Base-by-base conservation (phyloP, 371 early-diverging fungal genomes). In the Syncephalastrum monosporum region DNA sequence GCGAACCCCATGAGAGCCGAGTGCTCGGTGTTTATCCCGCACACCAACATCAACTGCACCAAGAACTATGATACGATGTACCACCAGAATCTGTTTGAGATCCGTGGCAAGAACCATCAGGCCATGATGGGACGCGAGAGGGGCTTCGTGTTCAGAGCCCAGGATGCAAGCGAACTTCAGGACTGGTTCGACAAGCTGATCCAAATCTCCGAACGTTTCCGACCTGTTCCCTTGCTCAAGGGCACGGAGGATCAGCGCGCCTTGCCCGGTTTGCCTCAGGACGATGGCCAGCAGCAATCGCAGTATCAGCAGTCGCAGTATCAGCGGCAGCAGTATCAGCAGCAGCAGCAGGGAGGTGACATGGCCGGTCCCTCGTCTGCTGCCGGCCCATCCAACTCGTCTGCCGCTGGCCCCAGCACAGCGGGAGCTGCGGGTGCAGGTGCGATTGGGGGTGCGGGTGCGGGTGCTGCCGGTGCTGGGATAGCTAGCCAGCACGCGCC, bases 1-100 rank as follows among this genome's bases (percentile, higher is more conserved):
- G 56, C 58, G 3, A 63, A 69, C n/a, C 72, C 74, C 13, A 19
- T 64, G 27, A 43, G 49, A 38, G 75, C 79, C 7, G 66, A 63
- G 4, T 56, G 53, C 13, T 61, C 68, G 5, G 59, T 75, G 16
- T 78, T 73, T 56, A 27, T 78, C 10, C 79, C 79, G 16, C 56
- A 64, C 3, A 61, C 64, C 7, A 55, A 56, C 6, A 49, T 74
- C 8, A 54, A 59, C 8, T 15, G 49, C 24, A 51, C 50, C 25
- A 52, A 63, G 8, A 42, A 50, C 5, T 42, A 47, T 46, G 60
- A 63, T 16, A 61, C 42, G 10, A 53, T 47, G 48, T 53, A 63
- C 16, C 55, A 72, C 16, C 51, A 56, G 23, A 49, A 59, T 5
- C 16, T 19, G 3, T 67, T 77, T 44, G 72, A 71, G 42, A 42